These are phyloP conservation scores for Pterocarpus macrocarpus DNA, from an alignment of 306 rosid genomes.

Conservation along the genomic window DNA sequence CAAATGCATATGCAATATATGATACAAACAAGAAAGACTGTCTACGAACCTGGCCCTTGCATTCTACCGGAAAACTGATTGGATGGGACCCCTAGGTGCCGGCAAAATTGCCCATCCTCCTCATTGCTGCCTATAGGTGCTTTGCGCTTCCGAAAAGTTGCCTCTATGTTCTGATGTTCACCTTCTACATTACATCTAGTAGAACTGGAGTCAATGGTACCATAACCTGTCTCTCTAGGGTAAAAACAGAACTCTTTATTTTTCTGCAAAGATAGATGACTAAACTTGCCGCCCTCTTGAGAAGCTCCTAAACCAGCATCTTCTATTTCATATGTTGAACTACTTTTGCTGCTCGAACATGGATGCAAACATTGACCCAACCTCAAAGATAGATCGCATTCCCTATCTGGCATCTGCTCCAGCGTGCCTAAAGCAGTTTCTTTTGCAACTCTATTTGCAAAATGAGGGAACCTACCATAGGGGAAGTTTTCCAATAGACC, in stretches of 20 bases:
- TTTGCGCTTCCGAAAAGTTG: conserved; percentile 72
- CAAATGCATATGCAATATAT: conserved; percentile 60
- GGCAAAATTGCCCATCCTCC: conserved; percentile 84
- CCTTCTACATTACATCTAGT: conserved; percentile 62
- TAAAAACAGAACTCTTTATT: conserved; percentile 69
- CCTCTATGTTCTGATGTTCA: conserved; percentile 65
- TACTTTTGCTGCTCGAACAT: conserved; percentile 56
- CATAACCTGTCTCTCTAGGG: conserved; percentile 63
- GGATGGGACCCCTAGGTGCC: conserved; percentile 78
- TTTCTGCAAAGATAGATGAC: conserved; percentile 55
- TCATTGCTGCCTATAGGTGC: conserved; percentile 64
- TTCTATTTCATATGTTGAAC: conserved; percentile 60
- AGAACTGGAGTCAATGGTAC: conserved; percentile 60
- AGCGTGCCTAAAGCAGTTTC: conserved; percentile 52
- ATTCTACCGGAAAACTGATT: conserved; percentile 63
- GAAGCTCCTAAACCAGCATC: conserved; percentile 65
- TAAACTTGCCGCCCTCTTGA: conserved; percentile 59
- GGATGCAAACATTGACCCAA: conserved; percentile 71
- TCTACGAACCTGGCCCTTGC: conserved; percentile 82
- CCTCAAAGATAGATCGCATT: conserved; percentile 86
- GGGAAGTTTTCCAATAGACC: conserved; percentile 54
- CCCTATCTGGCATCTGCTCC: conserved; percentile 58
- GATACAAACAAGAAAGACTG: conserved; percentile 62
- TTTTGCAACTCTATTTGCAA: conserved; percentile 46
- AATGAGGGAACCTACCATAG: conserved; percentile 54